Evolutionary conservation across 2,329 filamentous ascomycete genomes (phyloP).

Genomic region (Cryphonectria nitschkei): DNA sequence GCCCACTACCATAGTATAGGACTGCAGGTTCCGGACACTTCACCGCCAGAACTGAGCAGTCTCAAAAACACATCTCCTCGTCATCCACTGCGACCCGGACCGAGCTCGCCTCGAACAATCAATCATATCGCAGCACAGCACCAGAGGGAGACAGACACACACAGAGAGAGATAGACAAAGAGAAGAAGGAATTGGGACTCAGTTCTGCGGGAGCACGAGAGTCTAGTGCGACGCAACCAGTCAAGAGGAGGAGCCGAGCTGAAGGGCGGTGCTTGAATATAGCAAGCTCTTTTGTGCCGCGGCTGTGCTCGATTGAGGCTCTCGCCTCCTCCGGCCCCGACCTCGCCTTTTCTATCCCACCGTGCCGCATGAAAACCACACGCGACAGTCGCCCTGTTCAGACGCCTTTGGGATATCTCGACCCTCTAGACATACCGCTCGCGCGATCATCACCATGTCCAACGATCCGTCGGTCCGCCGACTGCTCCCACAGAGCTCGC

Average conservation of each 20-base stretch:
- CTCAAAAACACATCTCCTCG: background rate
- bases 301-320: conserved; percentile 17
- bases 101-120: background rate
- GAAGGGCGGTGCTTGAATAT: conserved; percentile 14
- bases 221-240: background rate
- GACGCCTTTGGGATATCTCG: conserved; percentile 11
- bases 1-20: background rate
- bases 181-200: background rate
- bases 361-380: conserved; percentile 1
- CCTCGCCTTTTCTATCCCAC: conserved; percentile 5
- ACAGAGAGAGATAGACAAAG: background rate
- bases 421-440: background rate
- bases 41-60: conserved; percentile 8
- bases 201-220: conserved; percentile 9
- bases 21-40: background rate
- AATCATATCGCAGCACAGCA: too few species aligned
- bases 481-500: conserved; percentile 67
- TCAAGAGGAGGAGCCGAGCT: conserved; percentile 7
- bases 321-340: conserved; percentile 20
- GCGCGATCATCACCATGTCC: conserved; percentile 53
- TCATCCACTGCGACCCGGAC: background rate
- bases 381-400: conserved; percentile 5
- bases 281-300: background rate
- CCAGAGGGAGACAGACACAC: background rate
- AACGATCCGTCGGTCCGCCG: conserved; percentile 64